Conservation (phyloP, 441 rosid genomes). For the Mallotus repandus region DNA sequence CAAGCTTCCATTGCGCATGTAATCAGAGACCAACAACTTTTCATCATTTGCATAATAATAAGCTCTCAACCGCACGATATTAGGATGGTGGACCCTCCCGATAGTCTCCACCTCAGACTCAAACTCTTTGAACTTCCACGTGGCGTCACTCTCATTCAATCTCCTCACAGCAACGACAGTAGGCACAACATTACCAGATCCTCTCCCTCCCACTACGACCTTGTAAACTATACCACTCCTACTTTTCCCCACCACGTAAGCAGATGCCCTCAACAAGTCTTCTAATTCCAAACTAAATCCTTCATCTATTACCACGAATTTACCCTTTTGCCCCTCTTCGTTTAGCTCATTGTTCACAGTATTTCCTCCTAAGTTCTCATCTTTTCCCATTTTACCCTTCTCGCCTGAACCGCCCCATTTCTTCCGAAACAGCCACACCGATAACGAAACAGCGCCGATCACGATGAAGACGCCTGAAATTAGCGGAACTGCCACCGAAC, state of each 20-base stretch:
- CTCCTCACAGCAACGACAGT: conserved; percentile 78
- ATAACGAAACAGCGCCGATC: conserved; percentile 52
- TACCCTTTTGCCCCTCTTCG: conserved; percentile 58
- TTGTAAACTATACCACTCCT: conserved; percentile 81
- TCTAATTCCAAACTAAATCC: conserved; percentile 76
- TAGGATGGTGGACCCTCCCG: conserved; percentile 66
- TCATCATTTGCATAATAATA: conserved; percentile 79
- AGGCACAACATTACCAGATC: conserved; percentile 42
- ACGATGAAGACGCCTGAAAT: conserved; percentile 63
- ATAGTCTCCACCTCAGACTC: conserved; percentile 74
- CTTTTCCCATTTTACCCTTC: conserved; percentile 38
- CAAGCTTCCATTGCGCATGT: conserved; percentile 68
- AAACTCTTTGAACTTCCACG: conserved; percentile 72
- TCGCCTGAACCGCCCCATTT: conserved; percentile 34
- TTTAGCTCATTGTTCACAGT: conserved; percentile 13
- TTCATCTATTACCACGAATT: conserved; percentile 64
- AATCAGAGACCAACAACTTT: conserved; percentile 76
- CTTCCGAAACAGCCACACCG: conserved; percentile 54
- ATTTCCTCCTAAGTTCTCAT: conserved; percentile 4
- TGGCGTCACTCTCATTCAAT: conserved; percentile 66
- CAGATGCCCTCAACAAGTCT: conserved; percentile 85
- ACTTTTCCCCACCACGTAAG: conserved; percentile 80
- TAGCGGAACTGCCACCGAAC: conserved; percentile 49
- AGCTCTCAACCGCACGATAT: conserved; percentile 69
- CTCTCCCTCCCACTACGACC: conserved; percentile 59